Percentiles rank a stretch among this genome's conserved stretches.
Evolutionary conservation across 768 basidiomycete species (phyloP).

Genomic region (Gymnopilus junonius): DNA sequence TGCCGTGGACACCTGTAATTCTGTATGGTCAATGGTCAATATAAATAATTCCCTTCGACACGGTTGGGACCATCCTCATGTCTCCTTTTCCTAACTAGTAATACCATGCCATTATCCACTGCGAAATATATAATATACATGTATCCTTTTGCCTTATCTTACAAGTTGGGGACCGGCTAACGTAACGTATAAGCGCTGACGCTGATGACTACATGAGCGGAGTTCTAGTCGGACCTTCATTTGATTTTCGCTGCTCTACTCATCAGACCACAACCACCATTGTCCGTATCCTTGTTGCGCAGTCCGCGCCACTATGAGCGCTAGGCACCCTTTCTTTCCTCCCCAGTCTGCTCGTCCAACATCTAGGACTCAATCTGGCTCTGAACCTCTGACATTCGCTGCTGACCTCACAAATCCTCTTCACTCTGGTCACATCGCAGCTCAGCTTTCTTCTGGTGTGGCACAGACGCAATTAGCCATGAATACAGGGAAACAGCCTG

Average conservation of each 20-base stretch:
- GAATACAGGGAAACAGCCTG: background rate
- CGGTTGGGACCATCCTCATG: too few relatives aligned
- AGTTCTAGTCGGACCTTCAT: background rate
- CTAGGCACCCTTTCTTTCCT: slow-evolving; percentile 22
- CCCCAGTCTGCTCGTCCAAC: background rate
- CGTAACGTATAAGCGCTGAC: too few relatives aligned
- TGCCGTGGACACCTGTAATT: too few relatives aligned
- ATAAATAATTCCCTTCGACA: too few relatives aligned
- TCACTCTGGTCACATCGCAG: background rate
- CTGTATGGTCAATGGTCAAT: too few relatives aligned
- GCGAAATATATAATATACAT: too few relatives aligned
- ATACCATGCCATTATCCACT: too few relatives aligned
- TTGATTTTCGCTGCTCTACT: background rate
- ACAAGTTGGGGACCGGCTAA: too few relatives aligned
- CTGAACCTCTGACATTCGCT: background rate
- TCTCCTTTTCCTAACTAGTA: too few relatives aligned
- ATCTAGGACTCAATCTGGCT: slow-evolving; percentile 6
- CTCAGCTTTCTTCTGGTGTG: background rate
- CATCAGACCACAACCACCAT: background rate
- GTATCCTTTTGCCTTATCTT: too few relatives aligned
- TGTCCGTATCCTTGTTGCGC: background rate
- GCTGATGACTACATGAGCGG: background rate
- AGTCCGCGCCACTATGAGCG: slow-evolving; percentile 15
- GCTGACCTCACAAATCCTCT: slow-evolving; percentile 15
- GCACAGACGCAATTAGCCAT: too few relatives aligned